These are phyloP conservation scores for Psilocybe azurescens DNA, from an alignment of 768 basidiomycete genomes.

Conservation along the genomic window DNA sequence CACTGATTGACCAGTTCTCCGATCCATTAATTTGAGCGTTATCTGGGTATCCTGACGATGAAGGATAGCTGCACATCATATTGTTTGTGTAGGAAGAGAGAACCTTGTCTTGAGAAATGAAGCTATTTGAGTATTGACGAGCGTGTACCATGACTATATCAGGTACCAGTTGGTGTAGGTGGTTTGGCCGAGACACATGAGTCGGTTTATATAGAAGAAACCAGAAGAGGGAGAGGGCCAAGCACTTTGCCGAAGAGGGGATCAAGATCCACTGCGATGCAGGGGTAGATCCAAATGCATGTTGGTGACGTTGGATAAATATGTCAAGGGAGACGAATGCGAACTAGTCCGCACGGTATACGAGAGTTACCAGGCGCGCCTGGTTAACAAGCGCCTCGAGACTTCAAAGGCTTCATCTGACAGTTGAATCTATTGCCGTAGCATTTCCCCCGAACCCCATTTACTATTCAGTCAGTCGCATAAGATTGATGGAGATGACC, in stretches of 20 bases:
- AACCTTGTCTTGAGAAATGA: slow-evolving; percentile 17
- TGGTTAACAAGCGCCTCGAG: slow-evolving; percentile 28
- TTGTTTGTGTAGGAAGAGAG: slow-evolving; percentile 13
- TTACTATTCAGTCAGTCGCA: slow-evolving; percentile 13
- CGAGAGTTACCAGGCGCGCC: slow-evolving; percentile 16
- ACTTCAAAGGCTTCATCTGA: slow-evolving; percentile 22
- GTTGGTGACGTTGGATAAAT: slow-evolving; percentile 25
- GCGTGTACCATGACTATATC: slow-evolving; percentile 24
- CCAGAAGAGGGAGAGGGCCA: slow-evolving; percentile 22
- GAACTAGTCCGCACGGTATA: slow-evolving; percentile 22
- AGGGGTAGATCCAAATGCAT: slow-evolving; percentile 21
- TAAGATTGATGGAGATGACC: slow-evolving; percentile 30
- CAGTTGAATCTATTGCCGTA: slow-evolving; percentile 25
- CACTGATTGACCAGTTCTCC: slow-evolving; percentile 27
- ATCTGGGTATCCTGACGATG: slow-evolving; percentile 19
- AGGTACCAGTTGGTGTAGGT: slow-evolving; percentile 22
- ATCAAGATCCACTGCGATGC: slow-evolving; percentile 26
- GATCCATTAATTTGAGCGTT: slow-evolving; percentile 15
- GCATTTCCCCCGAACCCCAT: slow-evolving; percentile 25
- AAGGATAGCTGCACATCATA: slow-evolving; percentile 22
- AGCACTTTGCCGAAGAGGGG: slow-evolving; percentile 22
- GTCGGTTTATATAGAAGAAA: slow-evolving; percentile 28
- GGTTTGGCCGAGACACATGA: slow-evolving; percentile 15
- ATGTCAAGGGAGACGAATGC: slow-evolving; percentile 21
- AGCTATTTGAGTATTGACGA: slow-evolving; percentile 22